Conservation (phyloP, 805 yeast species). For the Helenozyma baotianmanensis region DNA sequence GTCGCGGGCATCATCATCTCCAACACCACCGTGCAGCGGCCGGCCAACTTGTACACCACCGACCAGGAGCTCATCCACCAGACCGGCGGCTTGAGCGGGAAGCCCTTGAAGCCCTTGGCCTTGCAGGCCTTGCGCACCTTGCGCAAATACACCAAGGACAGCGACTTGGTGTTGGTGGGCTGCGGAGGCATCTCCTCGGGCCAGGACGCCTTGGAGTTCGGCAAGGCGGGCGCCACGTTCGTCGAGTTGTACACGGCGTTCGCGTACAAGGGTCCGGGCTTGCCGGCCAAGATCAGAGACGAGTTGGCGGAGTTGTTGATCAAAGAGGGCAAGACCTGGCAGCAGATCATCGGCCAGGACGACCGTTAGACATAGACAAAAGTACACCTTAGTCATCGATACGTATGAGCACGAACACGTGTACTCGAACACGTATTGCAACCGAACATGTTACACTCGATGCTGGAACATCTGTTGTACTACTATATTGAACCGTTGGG, state of each 20-base stretch:
- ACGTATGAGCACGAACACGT: no score
- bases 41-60: slow-evolving; percentile 52
- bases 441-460: no score
- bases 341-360: slow-evolving; percentile 67
- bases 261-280: slow-evolving; percentile 90
- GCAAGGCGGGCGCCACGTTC: slow-evolving; percentile 89
- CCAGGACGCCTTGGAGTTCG: slow-evolving; percentile 85
- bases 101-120: slow-evolving; percentile 78
- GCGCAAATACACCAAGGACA: slow-evolving; percentile 71
- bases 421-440: no score
- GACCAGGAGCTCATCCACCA: slow-evolving; percentile 42
- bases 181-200: slow-evolving; percentile 94
- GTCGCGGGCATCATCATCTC: slow-evolving; percentile 91
- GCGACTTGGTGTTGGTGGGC: slow-evolving; percentile 74
- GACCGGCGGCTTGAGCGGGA: slow-evolving; percentile 90
- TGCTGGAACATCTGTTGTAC: no score
- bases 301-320: slow-evolving; percentile 45
- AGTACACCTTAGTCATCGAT: no score
- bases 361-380: slow-evolving; percentile 22
- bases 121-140: slow-evolving; percentile 66
- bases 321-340: slow-evolving; percentile 81
- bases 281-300: slow-evolving; percentile 45
- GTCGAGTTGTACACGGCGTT: slow-evolving; percentile 84
- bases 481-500: no score
- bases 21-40: slow-evolving; percentile 88